Evolutionary conservation across 176 grass and related monocot genomes (phyloP), one percentile per base, ranked within the genome.

Genomic region (Carex littledalei): DNA sequence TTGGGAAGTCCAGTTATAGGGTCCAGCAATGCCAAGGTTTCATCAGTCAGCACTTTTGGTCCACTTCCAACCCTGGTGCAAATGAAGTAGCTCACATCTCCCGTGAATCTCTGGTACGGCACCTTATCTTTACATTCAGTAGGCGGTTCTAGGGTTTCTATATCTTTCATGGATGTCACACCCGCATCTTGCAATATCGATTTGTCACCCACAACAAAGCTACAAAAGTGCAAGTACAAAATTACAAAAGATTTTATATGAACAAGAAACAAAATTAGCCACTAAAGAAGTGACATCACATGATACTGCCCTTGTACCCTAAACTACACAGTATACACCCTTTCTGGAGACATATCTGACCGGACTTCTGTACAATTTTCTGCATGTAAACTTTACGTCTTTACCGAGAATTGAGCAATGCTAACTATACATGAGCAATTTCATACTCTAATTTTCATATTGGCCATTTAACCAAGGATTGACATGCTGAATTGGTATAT

Each of bases 131-230:
- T 95, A 79, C 47, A 86, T 88, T 94, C 93, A 32, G 65, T 64
- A 66, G 96, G 93, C 34, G 60, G 82, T 60, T 88, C 85, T 31
- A 98, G 88, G 73, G 87, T 87, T 58, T 94, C 87, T 0, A 98
- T 60, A 63, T 95, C 93, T 64, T 92, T 81, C 52, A 94, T 55
- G 13, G 92, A 95, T 67, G 88, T 87, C 80, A 95, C 11, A 85
- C 89, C 91, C 6, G 91, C 91, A 5, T 88, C 88, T 13, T 85
- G 63, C 66, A 98, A 68, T 81, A 95, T 95, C 0, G 96, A 94
- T 88, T 95, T 98, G 63, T 98, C 96, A 1, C 96, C 96, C 69
- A 95, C 79, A 79, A 95, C 81, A 87, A 93, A 95, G 87, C 96
- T 98, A 89, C 49, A 77, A 78, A 61, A 61, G 13, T 78, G 54